These are phyloP conservation scores for Prunus mira DNA, from an alignment of 306 rosid species.

Conservation along the genomic window DNA sequence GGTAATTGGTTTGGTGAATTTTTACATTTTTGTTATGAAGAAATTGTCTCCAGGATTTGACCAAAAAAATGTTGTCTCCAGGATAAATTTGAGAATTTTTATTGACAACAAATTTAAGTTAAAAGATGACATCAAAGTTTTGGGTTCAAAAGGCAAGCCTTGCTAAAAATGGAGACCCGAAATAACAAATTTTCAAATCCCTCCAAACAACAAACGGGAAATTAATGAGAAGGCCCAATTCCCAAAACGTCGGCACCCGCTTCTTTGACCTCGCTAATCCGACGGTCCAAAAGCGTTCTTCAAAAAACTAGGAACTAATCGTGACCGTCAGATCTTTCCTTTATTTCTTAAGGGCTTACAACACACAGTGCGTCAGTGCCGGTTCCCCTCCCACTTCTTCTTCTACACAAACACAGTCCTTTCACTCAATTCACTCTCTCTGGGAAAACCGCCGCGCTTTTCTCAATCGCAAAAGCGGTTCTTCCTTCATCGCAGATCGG, in stretches of 20 bases:
- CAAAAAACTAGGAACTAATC: constrained; percentile 9
- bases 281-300: constrained; percentile 9
- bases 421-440: background rate
- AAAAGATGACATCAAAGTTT: too few species aligned
- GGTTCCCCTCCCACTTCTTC: background rate
- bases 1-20: too few species aligned
- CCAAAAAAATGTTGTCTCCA: too few species aligned
- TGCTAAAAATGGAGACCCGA: background rate
- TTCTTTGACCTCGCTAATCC: background rate
- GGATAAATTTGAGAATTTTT: too few species aligned
- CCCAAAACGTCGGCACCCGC: constrained; percentile 1
- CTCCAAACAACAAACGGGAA: background rate
- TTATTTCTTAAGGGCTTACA: constrained; percentile 18
- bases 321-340: constrained; percentile 3
- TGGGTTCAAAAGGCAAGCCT: background rate
- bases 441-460: constrained; percentile 13
- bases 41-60: too few species aligned
- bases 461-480: constrained; percentile 13
- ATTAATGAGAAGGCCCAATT: background rate
- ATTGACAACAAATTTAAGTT: too few species aligned
- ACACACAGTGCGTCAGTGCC: background rate
- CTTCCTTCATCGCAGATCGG: constrained; percentile 24
- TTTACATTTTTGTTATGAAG: too few species aligned
- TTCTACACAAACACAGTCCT: background rate
- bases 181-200: background rate